phyloP scores from a whole-genome alignment of 805 yeast genomes.

The Wickerhamomyces mucosus region DNA sequence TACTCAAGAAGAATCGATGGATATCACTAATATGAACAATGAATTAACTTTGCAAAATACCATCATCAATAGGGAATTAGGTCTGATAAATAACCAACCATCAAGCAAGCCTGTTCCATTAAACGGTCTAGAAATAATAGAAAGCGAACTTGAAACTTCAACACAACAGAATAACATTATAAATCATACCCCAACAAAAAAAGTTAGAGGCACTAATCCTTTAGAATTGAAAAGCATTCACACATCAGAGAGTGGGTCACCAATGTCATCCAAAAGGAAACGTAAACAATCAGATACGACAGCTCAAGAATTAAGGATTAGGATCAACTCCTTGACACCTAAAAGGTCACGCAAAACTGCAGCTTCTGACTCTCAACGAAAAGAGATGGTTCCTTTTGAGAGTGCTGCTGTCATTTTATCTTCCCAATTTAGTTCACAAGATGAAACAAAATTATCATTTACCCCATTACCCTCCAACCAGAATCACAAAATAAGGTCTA shows the following conservation, averaged over 20 bases:
- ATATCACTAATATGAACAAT: neutral
- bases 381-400: neutral
- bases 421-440: constrained; percentile 6
- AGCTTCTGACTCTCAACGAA: neutral
- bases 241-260: constrained; percentile 22
- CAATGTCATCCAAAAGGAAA: constrained; percentile 18
- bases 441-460: constrained; percentile 12
- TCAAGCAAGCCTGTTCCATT: too few relatives aligned
- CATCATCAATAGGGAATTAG: neutral
- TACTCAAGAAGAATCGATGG: too few relatives aligned
- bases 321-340: constrained; percentile 19
- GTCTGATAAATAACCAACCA: too few relatives aligned
- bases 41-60: neutral
- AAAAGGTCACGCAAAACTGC: constrained; percentile 11
- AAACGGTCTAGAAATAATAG: too few relatives aligned
- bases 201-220: too few relatives aligned
- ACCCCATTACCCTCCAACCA: constrained; percentile 17
- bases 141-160: too few relatives aligned
- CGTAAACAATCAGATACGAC: constrained; percentile 1
- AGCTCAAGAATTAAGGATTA: constrained; percentile 13
- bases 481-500: constrained; percentile 7
- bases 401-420: constrained; percentile 1
- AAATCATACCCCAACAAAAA: too few relatives aligned
- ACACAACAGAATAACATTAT: too few relatives aligned
- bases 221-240: constrained; percentile 19